Conservation (phyloP, 2,329 filamentous ascomycete genomes). For the Fusarium subtropicale region DNA sequence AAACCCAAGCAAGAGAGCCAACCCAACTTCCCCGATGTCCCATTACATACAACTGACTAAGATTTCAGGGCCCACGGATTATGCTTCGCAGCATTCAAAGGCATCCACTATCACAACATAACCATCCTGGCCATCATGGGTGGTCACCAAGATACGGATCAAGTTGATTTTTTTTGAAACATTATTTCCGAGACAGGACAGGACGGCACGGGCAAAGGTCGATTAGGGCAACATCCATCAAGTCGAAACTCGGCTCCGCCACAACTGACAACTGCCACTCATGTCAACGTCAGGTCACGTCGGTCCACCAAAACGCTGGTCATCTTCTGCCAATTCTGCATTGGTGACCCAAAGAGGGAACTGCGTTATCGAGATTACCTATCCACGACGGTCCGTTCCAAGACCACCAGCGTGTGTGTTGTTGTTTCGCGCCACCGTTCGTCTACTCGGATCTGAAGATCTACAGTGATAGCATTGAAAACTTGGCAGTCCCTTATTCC, state of each 20-base stretch:
- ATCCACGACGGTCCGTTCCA: conserved; percentile 17
- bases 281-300: conserved; percentile 20
- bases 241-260: conserved; percentile 33
- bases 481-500: conserved; percentile 17
- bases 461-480: conserved; percentile 8
- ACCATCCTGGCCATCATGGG: conserved; percentile 9
- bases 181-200: conserved; percentile 18
- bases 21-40: conserved; percentile 24
- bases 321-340: conserved; percentile 10
- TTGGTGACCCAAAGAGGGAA: conserved; percentile 16
- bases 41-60: conserved; percentile 36
- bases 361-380: conserved; percentile 32
- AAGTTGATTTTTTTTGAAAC: conserved; percentile 18
- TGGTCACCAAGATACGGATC: neutral
- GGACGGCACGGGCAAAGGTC: conserved; percentile 6
- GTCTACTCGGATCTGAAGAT: conserved; percentile 30
- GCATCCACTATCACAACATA: conserved; percentile 14
- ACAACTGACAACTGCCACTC: conserved; percentile 41
- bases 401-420: conserved; percentile 20
- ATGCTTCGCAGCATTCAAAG: conserved; percentile 19
- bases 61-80: conserved; percentile 26
- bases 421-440: conserved; percentile 33
- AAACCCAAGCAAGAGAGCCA: neutral
- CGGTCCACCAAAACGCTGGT: neutral
- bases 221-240: conserved; percentile 9